Conservation (phyloP, 148 eudicot species). For the Rhododendron henanense region DNA sequence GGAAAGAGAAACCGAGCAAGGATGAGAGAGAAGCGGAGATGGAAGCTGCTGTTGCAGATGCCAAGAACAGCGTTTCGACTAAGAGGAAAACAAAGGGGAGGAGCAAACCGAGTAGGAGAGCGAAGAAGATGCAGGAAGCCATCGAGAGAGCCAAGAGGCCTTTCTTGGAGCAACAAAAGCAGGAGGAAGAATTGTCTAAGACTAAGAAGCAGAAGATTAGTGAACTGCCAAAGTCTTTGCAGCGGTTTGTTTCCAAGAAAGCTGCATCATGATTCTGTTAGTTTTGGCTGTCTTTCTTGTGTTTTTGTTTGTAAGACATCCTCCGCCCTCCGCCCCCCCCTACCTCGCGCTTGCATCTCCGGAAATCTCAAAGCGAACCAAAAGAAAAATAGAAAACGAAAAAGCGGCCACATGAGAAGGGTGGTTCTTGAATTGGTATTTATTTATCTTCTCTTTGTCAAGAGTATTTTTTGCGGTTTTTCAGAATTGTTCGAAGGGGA, state of each 20-base stretch:
- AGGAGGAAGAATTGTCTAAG: conserved; percentile 33
- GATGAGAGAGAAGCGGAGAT: too few species aligned
- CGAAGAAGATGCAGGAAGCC: too few species aligned
- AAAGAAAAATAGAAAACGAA: neutral
- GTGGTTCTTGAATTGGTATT: neutral
- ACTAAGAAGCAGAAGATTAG: conserved; percentile 47
- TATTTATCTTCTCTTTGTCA: neutral
- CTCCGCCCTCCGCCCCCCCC: neutral
- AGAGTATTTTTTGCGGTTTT: neutral
- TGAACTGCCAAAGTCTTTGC: conserved; percentile 61
- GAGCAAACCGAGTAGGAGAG: too few species aligned
- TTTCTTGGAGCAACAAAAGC: conserved; percentile 48
- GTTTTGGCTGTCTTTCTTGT: neutral
- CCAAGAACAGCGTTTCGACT: too few species aligned
- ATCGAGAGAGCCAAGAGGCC: conserved; percentile 3
- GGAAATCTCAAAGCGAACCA: neutral
- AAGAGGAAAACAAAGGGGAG: too few species aligned
- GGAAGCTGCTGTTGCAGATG: too few species aligned
- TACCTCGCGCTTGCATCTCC: neutral
- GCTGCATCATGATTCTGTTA: conserved; percentile 10
- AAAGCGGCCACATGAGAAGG: neutral
- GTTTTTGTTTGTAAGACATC: neutral
- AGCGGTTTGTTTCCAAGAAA: conserved; percentile 57
- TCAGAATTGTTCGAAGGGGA: neutral
- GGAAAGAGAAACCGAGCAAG: too few species aligned